Conservation (phyloP, 306 rosid genomes). For the Cucurbita pepo region DNA sequence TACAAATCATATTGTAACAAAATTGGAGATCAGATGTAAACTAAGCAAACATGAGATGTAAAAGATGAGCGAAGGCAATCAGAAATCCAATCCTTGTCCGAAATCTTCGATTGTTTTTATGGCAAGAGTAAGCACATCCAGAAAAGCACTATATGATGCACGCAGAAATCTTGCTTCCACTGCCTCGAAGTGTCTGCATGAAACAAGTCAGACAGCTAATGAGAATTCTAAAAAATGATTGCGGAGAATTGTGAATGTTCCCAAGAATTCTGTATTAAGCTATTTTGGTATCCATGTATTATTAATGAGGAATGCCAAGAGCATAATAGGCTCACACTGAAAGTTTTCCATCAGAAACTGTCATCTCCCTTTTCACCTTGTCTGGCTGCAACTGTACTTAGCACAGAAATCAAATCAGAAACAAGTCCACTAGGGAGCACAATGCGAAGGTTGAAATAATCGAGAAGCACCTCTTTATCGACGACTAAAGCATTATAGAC, state of each 20-base stretch:
- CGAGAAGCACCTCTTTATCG: slow-evolving; percentile 60
- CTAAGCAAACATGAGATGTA: no score
- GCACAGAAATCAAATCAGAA: slow-evolving; percentile 13
- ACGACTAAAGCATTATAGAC: slow-evolving; percentile 50
- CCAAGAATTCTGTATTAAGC: background rate
- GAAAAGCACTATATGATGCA: slow-evolving; percentile 71
- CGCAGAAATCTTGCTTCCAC: slow-evolving; percentile 85
- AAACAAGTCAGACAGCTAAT: background rate
- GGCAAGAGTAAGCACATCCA: slow-evolving; percentile 62
- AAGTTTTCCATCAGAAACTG: slow-evolving; percentile 54
- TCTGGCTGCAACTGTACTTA: slow-evolving; percentile 75
- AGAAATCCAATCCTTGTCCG: slow-evolving; percentile 44
- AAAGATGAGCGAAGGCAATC: slow-evolving; percentile 1
- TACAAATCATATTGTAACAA: background rate
- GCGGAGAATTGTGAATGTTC: background rate
- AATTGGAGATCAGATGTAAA: background rate
- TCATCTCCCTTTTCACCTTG: slow-evolving; percentile 63
- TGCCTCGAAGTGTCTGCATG: slow-evolving; percentile 71
- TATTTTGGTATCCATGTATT: background rate
- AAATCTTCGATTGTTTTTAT: slow-evolving; percentile 76
- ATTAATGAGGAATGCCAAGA: background rate
- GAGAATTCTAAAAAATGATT: background rate
- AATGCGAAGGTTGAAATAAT: background rate
- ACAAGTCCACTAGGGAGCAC: background rate
- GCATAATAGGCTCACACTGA: slow-evolving; percentile 38